Percentiles rank a stretch among this genome's conserved stretches.
These are phyloP conservation scores for Trypanosoma scelopori DNA, from an alignment of 208 protist genomes.

Conservation along the genomic window DNA sequence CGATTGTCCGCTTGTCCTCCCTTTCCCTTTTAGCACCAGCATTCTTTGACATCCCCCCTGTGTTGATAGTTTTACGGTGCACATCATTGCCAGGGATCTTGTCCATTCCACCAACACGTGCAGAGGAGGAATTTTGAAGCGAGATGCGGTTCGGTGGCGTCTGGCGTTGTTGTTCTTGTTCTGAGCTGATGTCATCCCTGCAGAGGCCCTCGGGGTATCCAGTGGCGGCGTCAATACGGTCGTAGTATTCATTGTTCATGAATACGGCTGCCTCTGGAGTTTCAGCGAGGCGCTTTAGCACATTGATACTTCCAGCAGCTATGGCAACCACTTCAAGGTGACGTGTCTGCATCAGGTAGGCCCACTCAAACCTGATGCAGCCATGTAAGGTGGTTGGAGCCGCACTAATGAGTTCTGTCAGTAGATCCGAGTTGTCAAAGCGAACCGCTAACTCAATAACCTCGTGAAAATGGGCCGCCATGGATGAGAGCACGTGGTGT, in stretches of 20 bases:
- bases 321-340: slow-evolving; percentile 68
- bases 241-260: slow-evolving; percentile 60
- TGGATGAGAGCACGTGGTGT: slow-evolving; percentile 13
- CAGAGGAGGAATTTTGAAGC: background rate
- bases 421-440: slow-evolving; percentile 63
- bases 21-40: background rate
- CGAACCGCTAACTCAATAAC: slow-evolving; percentile 71
- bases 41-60: background rate
- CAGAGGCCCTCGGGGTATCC: slow-evolving; percentile 52
- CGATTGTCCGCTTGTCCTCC: background rate
- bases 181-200: background rate
- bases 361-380: slow-evolving; percentile 26
- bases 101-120: background rate
- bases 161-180: background rate
- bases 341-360: slow-evolving; percentile 42
- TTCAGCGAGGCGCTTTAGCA: slow-evolving; percentile 42
- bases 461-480: slow-evolving; percentile 42
- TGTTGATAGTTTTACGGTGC: background rate
- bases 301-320: slow-evolving; percentile 52
- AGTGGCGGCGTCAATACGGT: slow-evolving; percentile 68
- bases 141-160: background rate
- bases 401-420: slow-evolving; percentile 47
- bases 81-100: background rate
- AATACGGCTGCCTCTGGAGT: slow-evolving; percentile 27
- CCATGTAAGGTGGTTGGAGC: slow-evolving; percentile 20